phyloP scores from a whole-genome alignment of 2,329 filamentous ascomycete genomes.

The Neophaeococcomyces mojaviensis region DNA sequence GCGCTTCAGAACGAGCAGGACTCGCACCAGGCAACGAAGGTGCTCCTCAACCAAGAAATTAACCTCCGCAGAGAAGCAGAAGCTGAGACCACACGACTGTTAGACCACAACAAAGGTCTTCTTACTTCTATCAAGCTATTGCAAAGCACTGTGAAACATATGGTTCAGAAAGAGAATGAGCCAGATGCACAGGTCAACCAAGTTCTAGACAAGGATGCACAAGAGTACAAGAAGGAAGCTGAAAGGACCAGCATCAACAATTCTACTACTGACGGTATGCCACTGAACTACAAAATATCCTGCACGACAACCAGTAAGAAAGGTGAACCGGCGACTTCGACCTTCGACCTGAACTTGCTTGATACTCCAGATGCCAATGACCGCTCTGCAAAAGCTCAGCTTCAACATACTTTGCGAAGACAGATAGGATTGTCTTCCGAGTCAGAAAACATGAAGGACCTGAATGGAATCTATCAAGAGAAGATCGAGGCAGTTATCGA shows the following conservation, averaged over 20 bases:
- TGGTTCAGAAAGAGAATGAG: conserved; percentile 8
- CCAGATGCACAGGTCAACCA: not conserved
- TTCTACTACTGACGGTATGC: conserved; percentile 4
- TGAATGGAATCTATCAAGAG: not conserved
- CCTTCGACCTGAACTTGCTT: conserved; percentile 14
- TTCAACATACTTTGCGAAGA: conserved; percentile 15
- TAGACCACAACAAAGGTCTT: conserved; percentile 14
- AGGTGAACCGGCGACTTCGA: conserved; percentile 1
- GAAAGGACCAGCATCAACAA: not conserved
- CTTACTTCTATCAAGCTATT: conserved; percentile 15
- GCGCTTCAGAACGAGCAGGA: conserved; percentile 19
- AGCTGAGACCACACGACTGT: conserved; percentile 9
- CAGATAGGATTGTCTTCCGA: conserved; percentile 3
- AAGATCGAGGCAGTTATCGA: not conserved
- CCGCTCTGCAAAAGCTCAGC: conserved; percentile 8
- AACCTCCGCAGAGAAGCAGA: conserved; percentile 9
- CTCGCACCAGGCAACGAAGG: conserved; percentile 15
- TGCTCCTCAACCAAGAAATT: conserved; percentile 13
- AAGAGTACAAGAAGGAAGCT: not conserved
- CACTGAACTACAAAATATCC: conserved; percentile 4
- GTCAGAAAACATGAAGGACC: not conserved
- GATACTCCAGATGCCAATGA: conserved; percentile 7
- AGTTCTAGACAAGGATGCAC: too few species aligned
- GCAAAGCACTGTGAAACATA: conserved; percentile 17
- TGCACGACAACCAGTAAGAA: conserved; percentile 1